phyloP scores from a whole-genome alignment of 345 rosid species.

The Adansonia digitata region DNA sequence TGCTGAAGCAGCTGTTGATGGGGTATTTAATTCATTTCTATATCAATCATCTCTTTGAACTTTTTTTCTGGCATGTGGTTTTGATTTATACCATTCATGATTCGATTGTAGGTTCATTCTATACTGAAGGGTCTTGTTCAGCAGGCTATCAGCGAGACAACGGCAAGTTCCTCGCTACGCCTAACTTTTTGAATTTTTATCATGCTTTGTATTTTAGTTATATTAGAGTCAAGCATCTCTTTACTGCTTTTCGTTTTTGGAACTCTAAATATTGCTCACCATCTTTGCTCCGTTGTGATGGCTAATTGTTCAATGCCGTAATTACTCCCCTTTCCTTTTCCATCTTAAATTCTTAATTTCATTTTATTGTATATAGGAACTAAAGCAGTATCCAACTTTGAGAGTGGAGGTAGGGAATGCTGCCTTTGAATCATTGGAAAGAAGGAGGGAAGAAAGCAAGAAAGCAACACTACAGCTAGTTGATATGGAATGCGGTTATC shows the following conservation, averaged over 20 bases:
- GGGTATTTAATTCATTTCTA: slow-evolving; percentile 34
- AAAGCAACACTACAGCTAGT: slow-evolving; percentile 80
- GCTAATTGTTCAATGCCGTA: background rate
- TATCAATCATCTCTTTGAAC: background rate
- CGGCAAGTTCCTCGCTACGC: slow-evolving; percentile 35
- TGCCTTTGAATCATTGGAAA: slow-evolving; percentile 74
- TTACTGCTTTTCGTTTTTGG: background rate
- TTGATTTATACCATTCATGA: slow-evolving; percentile 5
- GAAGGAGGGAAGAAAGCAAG: slow-evolving; percentile 93
- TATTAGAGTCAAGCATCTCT: background rate
- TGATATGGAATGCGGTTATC: slow-evolving; percentile 89
- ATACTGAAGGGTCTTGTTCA: slow-evolving; percentile 84
- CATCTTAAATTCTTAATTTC: background rate
- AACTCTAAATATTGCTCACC: background rate
- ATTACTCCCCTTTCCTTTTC: background rate
- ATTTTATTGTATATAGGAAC: slow-evolving; percentile 47
- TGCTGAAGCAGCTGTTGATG: slow-evolving; percentile 97
- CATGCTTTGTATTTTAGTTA: background rate
- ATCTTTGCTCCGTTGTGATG: background rate
- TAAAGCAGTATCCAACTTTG: slow-evolving; percentile 84
- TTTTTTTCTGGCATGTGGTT: background rate
- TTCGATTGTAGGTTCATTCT: slow-evolving; percentile 58
- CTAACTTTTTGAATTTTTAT: background rate
- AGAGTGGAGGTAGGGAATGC: slow-evolving; percentile 84
- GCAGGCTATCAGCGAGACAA: slow-evolving; percentile 62